Base-by-base conservation (phyloP, 1,139 yeast species). In the Geotrichum restrictum region DNA sequence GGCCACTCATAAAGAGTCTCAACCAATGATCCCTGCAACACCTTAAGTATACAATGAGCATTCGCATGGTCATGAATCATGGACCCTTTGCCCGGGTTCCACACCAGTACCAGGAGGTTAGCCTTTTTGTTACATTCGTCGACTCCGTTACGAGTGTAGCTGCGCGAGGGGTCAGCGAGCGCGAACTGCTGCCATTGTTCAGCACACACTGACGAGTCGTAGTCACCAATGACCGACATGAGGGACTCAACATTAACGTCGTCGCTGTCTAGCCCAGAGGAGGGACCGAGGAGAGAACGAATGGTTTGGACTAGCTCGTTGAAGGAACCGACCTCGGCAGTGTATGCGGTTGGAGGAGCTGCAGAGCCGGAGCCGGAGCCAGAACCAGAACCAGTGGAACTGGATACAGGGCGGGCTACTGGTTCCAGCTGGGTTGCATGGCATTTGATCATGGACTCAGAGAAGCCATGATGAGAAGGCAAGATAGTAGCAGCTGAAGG, bases 31-130 rank as follows among this genome's bases (percentile, higher is more conserved):
- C 93, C 93, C 60, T 79, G 74, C 54, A 85, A 70, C 41, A 85
- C 72, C 69, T 85, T 85, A 63, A 73, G 73, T 39, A 73, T 62
- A 60, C 76, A 73, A 55, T 85, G 91, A 16, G 91, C 89, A 55
- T 80, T 76, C 32, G 91, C 88, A 61, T 85, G 93, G 67, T 83
- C 89, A 64, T 85, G 93, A 57, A 85, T 81, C 47, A 82, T 77
- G 40, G 87, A 81, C 22, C 82, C 74, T 62, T 75, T 74, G n/a
- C 80, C 80, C 0, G 89, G 89, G 53, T 78, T 76, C 93, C 93
- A 85, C 29, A 84, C 88, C 51, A 85, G 68, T 14, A 85, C 70
- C 48, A 85, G 73, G 57, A 85, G 70, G 63, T 84, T 83, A 47
- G 88, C 91, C 67, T 83, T 82, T 32, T 79, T 78, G 65, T 82